Evolutionary conservation across 2,329 filamentous ascomycete genomes (phyloP).

Genomic region (Geosmithia flava): DNA sequence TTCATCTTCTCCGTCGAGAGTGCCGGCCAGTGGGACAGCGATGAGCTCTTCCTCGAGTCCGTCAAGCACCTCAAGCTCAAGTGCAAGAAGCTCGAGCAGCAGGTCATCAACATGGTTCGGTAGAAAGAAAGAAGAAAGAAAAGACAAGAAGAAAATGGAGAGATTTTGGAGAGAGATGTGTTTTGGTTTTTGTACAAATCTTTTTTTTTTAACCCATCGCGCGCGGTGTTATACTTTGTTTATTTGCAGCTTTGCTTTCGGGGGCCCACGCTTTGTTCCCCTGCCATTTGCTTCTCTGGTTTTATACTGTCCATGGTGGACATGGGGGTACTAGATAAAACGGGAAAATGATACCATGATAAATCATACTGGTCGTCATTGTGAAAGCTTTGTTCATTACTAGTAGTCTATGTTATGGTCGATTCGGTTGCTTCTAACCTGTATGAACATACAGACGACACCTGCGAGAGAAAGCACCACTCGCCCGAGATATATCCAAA

Average conservation of each 20-base stretch:
- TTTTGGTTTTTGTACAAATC: not conserved
- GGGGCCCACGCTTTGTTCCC: not conserved
- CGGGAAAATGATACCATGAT: constrained; percentile 8
- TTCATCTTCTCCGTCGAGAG: constrained; percentile 97
- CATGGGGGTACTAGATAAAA: constrained; percentile 2
- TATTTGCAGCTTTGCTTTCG: not conserved
- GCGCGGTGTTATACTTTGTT: not conserved
- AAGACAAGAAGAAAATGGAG: not conserved
- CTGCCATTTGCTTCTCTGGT: not conserved
- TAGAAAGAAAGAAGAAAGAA: constrained; percentile 16
- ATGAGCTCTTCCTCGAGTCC: constrained; percentile 84
- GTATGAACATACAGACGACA: not conserved
- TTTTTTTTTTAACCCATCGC: not conserved
- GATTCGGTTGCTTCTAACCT: not conserved
- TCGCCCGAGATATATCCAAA: no score
- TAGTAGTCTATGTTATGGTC: not conserved
- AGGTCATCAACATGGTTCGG: constrained; percentile 53
- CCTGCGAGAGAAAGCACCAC: no score
- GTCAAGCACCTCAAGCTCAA: constrained; percentile 79
- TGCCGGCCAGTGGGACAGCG: constrained; percentile 87
- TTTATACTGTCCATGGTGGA: not conserved
- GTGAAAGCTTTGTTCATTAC: not conserved
- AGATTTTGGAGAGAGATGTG: not conserved
- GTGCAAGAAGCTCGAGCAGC: constrained; percentile 60
- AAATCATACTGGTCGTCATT: not conserved